Evolutionary conservation across 1,284 basidiomycete genomes (phyloP), one percentile per base, ranked within the genome.

Genomic region (Malassezia nana): DNA sequence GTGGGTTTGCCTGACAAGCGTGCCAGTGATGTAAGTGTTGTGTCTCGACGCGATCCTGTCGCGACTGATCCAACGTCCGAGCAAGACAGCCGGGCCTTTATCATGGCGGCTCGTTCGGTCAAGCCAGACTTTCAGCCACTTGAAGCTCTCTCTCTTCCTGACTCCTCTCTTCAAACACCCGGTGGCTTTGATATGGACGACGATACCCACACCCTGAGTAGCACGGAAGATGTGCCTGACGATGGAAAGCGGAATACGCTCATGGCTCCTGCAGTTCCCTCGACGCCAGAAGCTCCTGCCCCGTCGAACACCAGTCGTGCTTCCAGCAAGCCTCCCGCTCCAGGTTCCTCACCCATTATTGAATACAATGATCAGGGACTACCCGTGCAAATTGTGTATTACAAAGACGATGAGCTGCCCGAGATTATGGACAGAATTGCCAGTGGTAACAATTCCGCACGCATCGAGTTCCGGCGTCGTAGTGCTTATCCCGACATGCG

Each of bases 371-470:
- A 47, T n/a, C 46, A 35, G n/a, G 53, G 41, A 1, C 13, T 50
- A n/a, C 53, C 53, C 18, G 47, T 50, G 18, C 53, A 56, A 15
- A 45, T 56, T 9, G 54, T 56, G 15, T 56, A 56, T 29, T 50
- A 56, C 33, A 26, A 51, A 16, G 54, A 56, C 20, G 54, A 56
- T 8, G 54, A 56, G 16, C 44, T 56, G 4, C 48, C 48, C 5
- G 28, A 40, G 16, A 56, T 56, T 30, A 56, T 56, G 54, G 54
- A 56, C 20, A 33, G 31, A n/a, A 50, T 56, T 30, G 54, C 54
- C 3, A 35, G 44, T 41, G 54, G 54, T 6, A 56, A 42, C 28
- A 56, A 42, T 29, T 43, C 54, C 2, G 54, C 54, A 29, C 54
- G 54, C 18, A 50, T 56, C 22, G 54, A 56, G 25, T 51, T 56